Percentiles rank a stretch among this genome's conserved stretches.
Conservation (phyloP, 768 basidiomycete species). For the Leccinellum rugosiceps region DNA sequence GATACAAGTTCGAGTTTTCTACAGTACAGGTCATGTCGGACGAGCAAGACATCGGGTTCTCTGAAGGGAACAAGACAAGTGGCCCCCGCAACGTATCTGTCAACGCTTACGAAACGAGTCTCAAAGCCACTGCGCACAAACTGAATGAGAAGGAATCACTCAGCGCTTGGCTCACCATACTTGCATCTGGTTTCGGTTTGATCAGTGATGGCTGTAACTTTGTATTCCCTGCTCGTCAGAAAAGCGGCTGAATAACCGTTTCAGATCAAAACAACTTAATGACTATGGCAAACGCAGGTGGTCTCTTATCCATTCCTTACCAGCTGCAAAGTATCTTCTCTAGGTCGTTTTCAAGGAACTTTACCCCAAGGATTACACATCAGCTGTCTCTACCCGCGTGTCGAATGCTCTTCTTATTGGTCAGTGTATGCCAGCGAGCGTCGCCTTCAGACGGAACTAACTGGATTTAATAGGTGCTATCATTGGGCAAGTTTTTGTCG, state of each 20-base stretch:
- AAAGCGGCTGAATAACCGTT: constrained; percentile 4
- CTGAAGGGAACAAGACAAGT: constrained; percentile 7
- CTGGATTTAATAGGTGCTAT: constrained; percentile 46
- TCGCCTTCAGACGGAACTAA: not conserved
- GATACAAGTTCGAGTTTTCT: not conserved
- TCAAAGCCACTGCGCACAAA: constrained; percentile 22
- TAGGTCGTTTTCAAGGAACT: constrained; percentile 64
- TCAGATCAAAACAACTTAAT: constrained; percentile 69
- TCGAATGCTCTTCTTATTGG: constrained; percentile 72
- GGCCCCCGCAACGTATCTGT: constrained; percentile 19
- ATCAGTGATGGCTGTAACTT: constrained; percentile 59
- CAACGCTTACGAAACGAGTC: constrained; percentile 20
- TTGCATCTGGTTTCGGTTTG: constrained; percentile 61
- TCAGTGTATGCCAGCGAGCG: constrained; percentile 24
- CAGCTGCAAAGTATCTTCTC: constrained; percentile 10
- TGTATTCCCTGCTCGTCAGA: not conserved
- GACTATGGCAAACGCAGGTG: constrained; percentile 61
- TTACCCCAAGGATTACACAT: constrained; percentile 61
- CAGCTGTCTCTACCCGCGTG: constrained; percentile 60
- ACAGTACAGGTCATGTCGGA: constrained; percentile 18
- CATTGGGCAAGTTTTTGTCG: constrained; percentile 59
- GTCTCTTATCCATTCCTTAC: not conserved
- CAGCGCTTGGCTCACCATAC: constrained; percentile 62
- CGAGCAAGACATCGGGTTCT: constrained; percentile 13
- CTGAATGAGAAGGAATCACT: constrained; percentile 40